Conservation (phyloP, 495 filamentous ascomycete species). For the Tuber calosporum region DNA sequence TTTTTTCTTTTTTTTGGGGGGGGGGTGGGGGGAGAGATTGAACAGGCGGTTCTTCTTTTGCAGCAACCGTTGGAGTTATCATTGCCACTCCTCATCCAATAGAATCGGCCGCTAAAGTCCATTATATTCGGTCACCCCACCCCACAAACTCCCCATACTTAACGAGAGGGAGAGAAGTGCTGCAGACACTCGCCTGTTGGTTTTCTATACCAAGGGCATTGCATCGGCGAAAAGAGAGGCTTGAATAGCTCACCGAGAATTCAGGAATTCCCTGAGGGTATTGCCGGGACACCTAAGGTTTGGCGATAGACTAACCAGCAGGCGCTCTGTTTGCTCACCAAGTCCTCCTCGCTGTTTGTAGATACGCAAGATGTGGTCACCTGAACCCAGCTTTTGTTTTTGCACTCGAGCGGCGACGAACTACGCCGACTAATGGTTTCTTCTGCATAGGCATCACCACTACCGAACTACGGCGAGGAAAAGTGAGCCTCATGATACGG, state of each 20-base stretch:
- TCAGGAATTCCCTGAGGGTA: neutral
- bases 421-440: neutral
- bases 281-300: neutral
- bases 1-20: too few species aligned
- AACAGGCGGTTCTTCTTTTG: too few species aligned
- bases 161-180: neutral
- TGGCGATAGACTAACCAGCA: neutral
- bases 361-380: neutral
- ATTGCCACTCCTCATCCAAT: neutral
- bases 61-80: too few species aligned
- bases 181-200: neutral
- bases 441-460: neutral
- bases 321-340: neutral
- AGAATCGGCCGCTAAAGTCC: neutral
- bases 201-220: neutral
- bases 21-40: too few species aligned
- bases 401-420: too few species aligned
- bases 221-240: too few species aligned
- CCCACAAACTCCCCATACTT: neutral
- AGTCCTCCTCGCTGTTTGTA: neutral
- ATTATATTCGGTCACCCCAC: neutral
- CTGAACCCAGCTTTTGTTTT: neutral
- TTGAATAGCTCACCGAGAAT: neutral
- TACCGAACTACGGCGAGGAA: neutral
- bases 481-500: neutral